Conservation (phyloP, 164 flowering plant genomes). For the Aristolochia fimbriata region DNA sequence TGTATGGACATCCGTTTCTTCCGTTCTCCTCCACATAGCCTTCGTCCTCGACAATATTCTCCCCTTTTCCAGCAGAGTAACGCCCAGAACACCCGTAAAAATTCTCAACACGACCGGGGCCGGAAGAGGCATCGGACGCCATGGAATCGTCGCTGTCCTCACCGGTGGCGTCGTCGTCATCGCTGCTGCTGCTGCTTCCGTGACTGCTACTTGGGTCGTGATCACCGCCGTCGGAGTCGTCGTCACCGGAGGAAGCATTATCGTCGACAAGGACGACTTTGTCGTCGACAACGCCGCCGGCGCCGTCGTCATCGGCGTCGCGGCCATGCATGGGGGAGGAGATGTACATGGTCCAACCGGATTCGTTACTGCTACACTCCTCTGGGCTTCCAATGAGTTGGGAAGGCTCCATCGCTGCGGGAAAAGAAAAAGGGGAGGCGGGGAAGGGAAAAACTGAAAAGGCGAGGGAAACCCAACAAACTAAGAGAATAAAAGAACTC, state of each 20-base stretch:
- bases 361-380: constrained; percentile 50
- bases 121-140: constrained; percentile 87
- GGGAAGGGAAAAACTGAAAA: not conserved
- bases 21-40: constrained; percentile 5
- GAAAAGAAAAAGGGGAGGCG: constrained; percentile 1
- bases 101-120: constrained; percentile 30
- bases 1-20: constrained; percentile 8
- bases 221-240: constrained; percentile 8
- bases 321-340: constrained; percentile 44
- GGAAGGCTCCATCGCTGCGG: constrained; percentile 35
- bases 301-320: constrained; percentile 10
- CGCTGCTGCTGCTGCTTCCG: too few species aligned
- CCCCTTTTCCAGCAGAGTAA: too few species aligned
- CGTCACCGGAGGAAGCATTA: constrained; percentile 8
- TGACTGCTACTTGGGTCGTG: not conserved
- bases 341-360: constrained; percentile 86
- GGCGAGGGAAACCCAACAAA: not conserved
- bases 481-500: not conserved
- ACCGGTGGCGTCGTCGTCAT: constrained; percentile 5
- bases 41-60: not conserved
- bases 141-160: constrained; percentile 71
- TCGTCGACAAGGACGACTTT: constrained; percentile 19
- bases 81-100: not conserved
- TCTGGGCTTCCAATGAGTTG: constrained; percentile 24
- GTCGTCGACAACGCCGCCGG: constrained; percentile 8